Conservation (phyloP, 2,329 filamentous ascomycete species). For the Calonectria pseudoreteaudii region DNA sequence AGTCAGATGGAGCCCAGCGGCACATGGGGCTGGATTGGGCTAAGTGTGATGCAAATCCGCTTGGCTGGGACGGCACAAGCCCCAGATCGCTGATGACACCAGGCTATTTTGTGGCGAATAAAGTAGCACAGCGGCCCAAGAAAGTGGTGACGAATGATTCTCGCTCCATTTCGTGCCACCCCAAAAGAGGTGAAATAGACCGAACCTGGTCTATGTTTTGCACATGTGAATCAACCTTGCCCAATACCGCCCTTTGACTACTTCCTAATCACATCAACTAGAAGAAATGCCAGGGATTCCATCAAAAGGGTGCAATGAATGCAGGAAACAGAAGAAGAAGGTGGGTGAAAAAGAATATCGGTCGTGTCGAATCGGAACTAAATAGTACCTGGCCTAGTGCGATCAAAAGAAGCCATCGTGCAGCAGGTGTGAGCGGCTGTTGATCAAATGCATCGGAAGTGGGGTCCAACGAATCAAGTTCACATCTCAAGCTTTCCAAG, state of each 20-base stretch:
- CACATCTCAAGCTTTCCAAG: neutral
- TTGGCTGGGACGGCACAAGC: neutral
- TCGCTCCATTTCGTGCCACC: neutral
- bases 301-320: conserved; percentile 59
- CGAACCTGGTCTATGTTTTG: neutral
- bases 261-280: no score
- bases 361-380: neutral
- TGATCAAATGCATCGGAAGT: conserved; percentile 54
- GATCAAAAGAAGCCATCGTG: conserved; percentile 56
- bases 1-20: neutral
- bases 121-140: neutral
- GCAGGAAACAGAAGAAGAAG: conserved; percentile 64
- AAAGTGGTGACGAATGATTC: neutral
- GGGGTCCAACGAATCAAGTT: neutral
- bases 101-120: neutral
- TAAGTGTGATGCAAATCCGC: neutral
- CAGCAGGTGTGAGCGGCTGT: conserved; percentile 56
- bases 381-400: conserved; percentile 48
- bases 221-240: neutral
- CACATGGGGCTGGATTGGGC: neutral
- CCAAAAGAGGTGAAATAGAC: neutral
- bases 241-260: neutral
- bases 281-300: conserved; percentile 60
- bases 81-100: neutral
- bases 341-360: conserved; percentile 41